phyloP scores from a whole-genome alignment of 2,329 filamentous ascomycete genomes.

The Torrubiella hemipterigena region DNA sequence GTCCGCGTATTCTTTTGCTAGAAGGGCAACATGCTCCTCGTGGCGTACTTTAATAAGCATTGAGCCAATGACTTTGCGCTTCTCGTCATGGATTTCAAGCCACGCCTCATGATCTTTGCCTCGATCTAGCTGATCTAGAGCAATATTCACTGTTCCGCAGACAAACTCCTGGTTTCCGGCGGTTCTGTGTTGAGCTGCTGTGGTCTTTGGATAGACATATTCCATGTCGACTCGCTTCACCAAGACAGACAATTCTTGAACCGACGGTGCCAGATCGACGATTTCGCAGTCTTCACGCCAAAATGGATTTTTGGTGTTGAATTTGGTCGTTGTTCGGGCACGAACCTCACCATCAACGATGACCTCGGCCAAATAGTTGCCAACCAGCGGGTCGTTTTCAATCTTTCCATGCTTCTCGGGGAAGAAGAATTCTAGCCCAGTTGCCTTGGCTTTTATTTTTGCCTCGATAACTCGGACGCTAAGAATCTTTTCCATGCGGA shows the following conservation, averaged over 20 bases:
- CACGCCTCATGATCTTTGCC: conserved; percentile 76
- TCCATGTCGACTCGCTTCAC: conserved; percentile 53
- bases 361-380: conserved; percentile 70
- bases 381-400: conserved; percentile 34
- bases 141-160: conserved; percentile 69
- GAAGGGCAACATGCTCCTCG: conserved; percentile 81
- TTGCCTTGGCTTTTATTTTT: conserved; percentile 35
- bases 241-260: conserved; percentile 58
- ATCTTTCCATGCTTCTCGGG: conserved; percentile 10
- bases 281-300: conserved; percentile 79
- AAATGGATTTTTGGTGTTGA: conserved; percentile 61
- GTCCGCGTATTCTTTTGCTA: conserved; percentile 72
- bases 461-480: conserved; percentile 48
- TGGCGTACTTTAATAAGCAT: conserved; percentile 74
- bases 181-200: conserved; percentile 21
- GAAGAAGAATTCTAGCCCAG: conserved; percentile 11
- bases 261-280: conserved; percentile 54
- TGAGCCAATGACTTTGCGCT: conserved; percentile 65
- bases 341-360: conserved; percentile 70
- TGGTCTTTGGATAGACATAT: conserved; percentile 33
- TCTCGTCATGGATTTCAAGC: conserved; percentile 71
- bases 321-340: conserved; percentile 61
- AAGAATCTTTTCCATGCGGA: conserved; percentile 51
- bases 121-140: conserved; percentile 64
- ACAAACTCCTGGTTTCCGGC: conserved; percentile 36